Evolutionary conservation across 176 grass and related monocot species (phyloP).

Genomic region (Dactylis glomerata): DNA sequence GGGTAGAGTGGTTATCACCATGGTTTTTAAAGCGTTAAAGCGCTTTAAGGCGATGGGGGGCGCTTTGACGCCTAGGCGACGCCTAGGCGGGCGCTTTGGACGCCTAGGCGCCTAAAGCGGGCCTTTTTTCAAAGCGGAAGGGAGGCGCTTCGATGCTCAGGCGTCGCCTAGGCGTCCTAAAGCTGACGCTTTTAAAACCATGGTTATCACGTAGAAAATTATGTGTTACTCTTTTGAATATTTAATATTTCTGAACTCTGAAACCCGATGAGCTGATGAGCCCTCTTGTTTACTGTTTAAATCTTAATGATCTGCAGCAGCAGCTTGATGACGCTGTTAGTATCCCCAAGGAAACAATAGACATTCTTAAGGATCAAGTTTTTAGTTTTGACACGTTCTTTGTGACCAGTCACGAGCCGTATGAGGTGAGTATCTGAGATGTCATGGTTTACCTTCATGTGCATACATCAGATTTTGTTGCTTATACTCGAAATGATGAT

Average conservation of each 20-base stretch:
- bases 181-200: no score
- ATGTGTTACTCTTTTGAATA: background rate
- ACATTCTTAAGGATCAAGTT: constrained; percentile 96
- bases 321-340: constrained; percentile 72
- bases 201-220: no score
- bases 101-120: no score
- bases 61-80: no score
- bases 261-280: background rate
- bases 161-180: no score
- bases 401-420: constrained; percentile 82
- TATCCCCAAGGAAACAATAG: constrained; percentile 85
- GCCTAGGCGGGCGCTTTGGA: no score
- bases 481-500: background rate
- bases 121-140: no score
- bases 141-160: no score
- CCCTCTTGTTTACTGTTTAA: background rate
- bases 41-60: no score
- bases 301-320: constrained; percentile 62
- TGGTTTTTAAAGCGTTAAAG: no score
- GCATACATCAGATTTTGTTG: background rate
- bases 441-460: background rate
- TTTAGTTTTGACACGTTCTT: constrained; percentile 98
- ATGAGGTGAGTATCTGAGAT: constrained; percentile 62
- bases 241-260: constrained; percentile 4
- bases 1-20: background rate